Conservation (phyloP, 495 filamentous ascomycete species). For the Penicillium pulvis region DNA sequence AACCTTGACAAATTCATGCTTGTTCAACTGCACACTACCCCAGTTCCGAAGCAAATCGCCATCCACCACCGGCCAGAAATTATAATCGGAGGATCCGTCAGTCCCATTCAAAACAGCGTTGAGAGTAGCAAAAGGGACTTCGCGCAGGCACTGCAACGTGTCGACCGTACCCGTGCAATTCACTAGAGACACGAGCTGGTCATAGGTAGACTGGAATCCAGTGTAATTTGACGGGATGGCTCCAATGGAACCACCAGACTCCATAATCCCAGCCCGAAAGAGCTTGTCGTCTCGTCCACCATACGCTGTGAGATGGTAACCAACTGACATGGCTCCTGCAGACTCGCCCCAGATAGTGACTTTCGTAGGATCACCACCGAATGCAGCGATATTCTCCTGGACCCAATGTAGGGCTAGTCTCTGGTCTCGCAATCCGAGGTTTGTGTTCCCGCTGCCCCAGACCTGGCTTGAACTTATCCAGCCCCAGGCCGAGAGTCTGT, state of each 20-base stretch:
- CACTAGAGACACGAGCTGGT: slow-evolving; percentile 39
- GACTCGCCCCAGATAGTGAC: slow-evolving; percentile 74
- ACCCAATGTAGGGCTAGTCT: slow-evolving; percentile 65
- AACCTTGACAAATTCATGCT: slow-evolving; percentile 46
- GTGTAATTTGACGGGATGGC: slow-evolving; percentile 32
- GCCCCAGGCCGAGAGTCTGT: slow-evolving; percentile 58
- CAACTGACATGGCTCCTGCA: slow-evolving; percentile 57
- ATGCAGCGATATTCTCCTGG: slow-evolving; percentile 56
- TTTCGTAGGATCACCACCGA: slow-evolving; percentile 57
- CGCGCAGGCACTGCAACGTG: slow-evolving; percentile 50
- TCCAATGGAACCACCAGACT: slow-evolving; percentile 48
- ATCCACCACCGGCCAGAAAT: slow-evolving; percentile 50
- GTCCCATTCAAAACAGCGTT: slow-evolving; percentile 44
- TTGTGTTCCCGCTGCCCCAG: slow-evolving; percentile 47
- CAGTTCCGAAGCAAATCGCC: slow-evolving; percentile 49
- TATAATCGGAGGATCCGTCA: slow-evolving; percentile 31
- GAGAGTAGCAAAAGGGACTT: slow-evolving; percentile 43
- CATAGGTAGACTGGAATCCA: slow-evolving; percentile 41
- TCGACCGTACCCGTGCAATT: slow-evolving; percentile 41
- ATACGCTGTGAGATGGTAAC: slow-evolving; percentile 53
- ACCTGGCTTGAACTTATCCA: slow-evolving; percentile 46
- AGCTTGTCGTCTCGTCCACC: slow-evolving; percentile 49
- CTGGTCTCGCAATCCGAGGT: slow-evolving; percentile 61
- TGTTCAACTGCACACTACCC: slow-evolving; percentile 36
- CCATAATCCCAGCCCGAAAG: slow-evolving; percentile 48